These are phyloP conservation scores for Dipteronia dyeriana DNA, from an alignment of 345 rosid genomes.

Conservation along the genomic window DNA sequence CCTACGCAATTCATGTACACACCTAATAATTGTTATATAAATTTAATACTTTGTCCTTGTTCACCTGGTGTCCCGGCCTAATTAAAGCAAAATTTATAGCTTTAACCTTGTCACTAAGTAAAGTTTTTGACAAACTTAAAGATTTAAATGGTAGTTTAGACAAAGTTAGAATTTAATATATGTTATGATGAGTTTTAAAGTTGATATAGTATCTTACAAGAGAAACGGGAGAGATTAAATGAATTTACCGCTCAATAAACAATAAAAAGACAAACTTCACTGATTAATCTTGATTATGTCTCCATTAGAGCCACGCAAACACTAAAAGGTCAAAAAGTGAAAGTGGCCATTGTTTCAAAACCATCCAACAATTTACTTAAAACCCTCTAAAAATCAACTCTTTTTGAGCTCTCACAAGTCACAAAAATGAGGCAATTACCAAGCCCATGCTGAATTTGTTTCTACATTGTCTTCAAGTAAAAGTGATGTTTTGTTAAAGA, in stretches of 20 bases:
- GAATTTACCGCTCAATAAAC: background rate
- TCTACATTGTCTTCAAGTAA: constrained; percentile 9
- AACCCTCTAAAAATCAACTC: background rate
- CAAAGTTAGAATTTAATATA: background rate
- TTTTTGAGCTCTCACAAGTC: background rate
- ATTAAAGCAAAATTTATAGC: background rate
- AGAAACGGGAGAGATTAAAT: background rate
- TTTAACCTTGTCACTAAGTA: background rate
- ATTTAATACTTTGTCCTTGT: too few relatives aligned
- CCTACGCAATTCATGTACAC: too few relatives aligned
- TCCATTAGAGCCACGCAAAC: constrained; percentile 27
- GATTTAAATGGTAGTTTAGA: background rate
- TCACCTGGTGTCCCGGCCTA: too few relatives aligned
- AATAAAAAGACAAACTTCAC: constrained; percentile 22
- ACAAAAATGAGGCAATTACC: background rate
- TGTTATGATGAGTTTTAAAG: background rate
- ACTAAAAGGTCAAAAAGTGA: constrained; percentile 33
- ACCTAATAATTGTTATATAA: too few relatives aligned
- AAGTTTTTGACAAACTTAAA: background rate
- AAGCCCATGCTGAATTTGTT: background rate
- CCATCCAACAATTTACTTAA: constrained; percentile 31
- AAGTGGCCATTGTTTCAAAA: constrained; percentile 32
- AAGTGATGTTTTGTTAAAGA: constrained; percentile 12
- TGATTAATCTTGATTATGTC: constrained; percentile 30
- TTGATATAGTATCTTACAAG: background rate